Evolutionary conservation across 2,329 filamentous ascomycete genomes (phyloP).

Genomic region (Fusarium fujikuroi): DNA sequence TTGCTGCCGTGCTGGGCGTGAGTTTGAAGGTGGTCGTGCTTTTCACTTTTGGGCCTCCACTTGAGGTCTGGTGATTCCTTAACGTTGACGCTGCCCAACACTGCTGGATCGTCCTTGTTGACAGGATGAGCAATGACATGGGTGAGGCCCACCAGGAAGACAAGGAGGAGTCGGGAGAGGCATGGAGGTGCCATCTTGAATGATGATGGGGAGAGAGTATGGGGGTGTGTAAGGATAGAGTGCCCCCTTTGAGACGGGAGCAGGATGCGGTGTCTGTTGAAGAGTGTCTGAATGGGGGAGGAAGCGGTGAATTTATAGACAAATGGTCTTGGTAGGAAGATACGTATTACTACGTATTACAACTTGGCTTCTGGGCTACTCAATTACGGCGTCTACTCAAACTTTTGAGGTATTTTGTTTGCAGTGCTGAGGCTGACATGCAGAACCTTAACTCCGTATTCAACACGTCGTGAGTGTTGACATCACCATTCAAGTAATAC

Average conservation of each 20-base stretch:
- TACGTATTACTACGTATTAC: rapidly evolving
- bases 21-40: no score
- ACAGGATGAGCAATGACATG: neutral
- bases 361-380: neutral
- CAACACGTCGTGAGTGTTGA: neutral
- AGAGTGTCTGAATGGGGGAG: neutral
- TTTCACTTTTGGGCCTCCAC: neutral
- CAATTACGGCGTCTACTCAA: rapidly evolving
- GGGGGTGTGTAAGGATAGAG: neutral
- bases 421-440: no score
- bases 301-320: neutral
- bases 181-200: neutral
- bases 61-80: neutral
- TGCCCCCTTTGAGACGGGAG: neutral
- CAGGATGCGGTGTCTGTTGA: neutral
- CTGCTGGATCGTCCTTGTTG: neutral
- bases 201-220: neutral
- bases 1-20: no score
- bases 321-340: neutral
- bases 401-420: neutral
- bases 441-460: neutral
- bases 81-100: neutral
- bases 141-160: neutral
- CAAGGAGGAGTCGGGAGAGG: neutral
- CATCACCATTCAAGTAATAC: rapidly evolving